phyloP scores from a whole-genome alignment of 768 basidiomycete genomes.

The Suillus cothurnatus region DNA sequence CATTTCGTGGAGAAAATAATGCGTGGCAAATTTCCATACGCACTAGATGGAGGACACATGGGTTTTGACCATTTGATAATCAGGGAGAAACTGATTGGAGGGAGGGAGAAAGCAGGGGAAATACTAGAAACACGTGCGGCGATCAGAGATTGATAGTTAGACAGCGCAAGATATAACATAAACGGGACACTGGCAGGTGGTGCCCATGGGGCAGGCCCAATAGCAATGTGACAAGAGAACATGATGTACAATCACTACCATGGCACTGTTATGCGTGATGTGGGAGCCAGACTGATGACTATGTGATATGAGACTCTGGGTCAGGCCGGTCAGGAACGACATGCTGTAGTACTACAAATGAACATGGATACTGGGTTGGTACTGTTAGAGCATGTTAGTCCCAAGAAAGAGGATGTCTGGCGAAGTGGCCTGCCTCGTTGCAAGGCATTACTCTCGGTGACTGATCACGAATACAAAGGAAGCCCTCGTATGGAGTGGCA shows the following conservation, averaged over 20 bases:
- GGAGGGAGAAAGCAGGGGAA: background rate
- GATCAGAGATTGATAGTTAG: slow-evolving; percentile 6
- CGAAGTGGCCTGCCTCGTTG: slow-evolving; percentile 10
- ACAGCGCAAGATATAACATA: slow-evolving; percentile 1
- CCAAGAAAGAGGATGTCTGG: slow-evolving; percentile 10
- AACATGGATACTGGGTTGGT: background rate
- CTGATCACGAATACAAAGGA: slow-evolving; percentile 3
- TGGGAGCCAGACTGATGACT: slow-evolving; percentile 3
- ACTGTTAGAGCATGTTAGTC: background rate
- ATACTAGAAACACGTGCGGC: background rate
- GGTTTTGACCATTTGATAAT: background rate
- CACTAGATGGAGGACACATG: background rate
- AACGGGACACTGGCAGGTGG: background rate
- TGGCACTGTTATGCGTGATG: background rate
- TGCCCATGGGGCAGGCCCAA: slow-evolving; percentile 6
- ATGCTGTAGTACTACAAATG: background rate
- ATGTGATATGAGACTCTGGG: background rate
- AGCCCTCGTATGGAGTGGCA: slow-evolving; percentile 1
- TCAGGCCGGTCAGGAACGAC: background rate
- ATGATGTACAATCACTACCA: background rate
- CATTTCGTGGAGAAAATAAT: slow-evolving; percentile 4
- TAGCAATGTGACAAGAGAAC: slow-evolving; percentile 3
- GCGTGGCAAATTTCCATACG: slow-evolving; percentile 6
- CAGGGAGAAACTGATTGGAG: background rate
- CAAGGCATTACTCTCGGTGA: background rate